phyloP scores from a whole-genome alignment of 495 filamentous ascomycete species.

The Geopyxis carbonaria region DNA sequence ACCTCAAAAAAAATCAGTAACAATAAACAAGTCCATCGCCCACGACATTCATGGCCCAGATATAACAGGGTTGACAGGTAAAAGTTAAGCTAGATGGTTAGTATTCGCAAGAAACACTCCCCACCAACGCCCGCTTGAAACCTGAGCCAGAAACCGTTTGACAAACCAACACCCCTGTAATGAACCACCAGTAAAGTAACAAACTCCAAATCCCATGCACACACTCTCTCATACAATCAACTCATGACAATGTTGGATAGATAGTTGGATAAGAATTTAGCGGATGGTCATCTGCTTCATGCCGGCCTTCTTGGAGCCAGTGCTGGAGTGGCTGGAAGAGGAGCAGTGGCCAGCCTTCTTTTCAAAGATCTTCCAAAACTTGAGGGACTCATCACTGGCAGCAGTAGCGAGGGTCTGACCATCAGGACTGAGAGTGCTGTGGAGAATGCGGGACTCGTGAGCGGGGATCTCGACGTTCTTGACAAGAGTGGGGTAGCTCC shows the following conservation, averaged over 20 bases:
- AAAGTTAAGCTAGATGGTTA: neutral
- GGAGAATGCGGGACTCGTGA: slow-evolving; percentile 92
- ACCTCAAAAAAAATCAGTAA: neutral
- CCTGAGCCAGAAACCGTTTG: neutral
- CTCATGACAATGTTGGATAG: neutral
- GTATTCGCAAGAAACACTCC: neutral
- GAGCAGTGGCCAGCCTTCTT: slow-evolving; percentile 67
- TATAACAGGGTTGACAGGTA: too few relatives aligned
- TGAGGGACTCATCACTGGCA: slow-evolving; percentile 71
- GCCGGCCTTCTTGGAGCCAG: slow-evolving; percentile 50
- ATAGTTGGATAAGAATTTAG: slow-evolving; percentile 30
- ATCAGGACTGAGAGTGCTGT: slow-evolving; percentile 87
- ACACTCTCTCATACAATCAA: neutral
- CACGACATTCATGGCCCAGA: neutral
- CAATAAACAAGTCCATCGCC: neutral
- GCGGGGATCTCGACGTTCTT: slow-evolving; percentile 97
- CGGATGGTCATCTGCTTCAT: slow-evolving; percentile 96
- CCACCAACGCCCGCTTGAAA: neutral
- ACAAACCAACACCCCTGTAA: too few relatives aligned
- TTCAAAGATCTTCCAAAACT: slow-evolving; percentile 99
- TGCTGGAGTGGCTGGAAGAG: slow-evolving; percentile 34
- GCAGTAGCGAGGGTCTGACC: slow-evolving; percentile 95
- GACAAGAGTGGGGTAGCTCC: slow-evolving; percentile 92
- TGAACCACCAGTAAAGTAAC: too few relatives aligned
- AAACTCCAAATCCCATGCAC: too few relatives aligned